phyloP scores from a whole-genome alignment of 148 eudicot genomes.

The Chenopodium formosanum region DNA sequence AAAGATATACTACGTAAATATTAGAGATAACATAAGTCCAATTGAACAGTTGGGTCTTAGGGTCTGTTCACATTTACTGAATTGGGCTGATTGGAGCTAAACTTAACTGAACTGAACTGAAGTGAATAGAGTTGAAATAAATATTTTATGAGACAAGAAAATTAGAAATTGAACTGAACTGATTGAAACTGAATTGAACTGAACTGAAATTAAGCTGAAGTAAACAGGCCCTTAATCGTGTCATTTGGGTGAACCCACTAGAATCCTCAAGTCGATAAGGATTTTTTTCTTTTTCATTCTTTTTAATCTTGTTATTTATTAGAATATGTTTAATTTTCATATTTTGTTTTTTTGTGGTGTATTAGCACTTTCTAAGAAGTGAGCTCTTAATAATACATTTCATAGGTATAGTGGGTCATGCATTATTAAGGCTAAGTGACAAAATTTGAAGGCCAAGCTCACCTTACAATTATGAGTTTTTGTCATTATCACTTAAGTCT shows the following conservation, averaged over 20 bases:
- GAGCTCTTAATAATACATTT: not conserved
- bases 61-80: too few relatives aligned
- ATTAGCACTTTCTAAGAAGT: not conserved
- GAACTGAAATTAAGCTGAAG: too few relatives aligned
- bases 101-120: too few relatives aligned
- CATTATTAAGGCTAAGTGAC: not conserved
- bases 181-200: too few relatives aligned
- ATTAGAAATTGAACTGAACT: too few relatives aligned
- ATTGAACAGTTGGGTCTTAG: not conserved
- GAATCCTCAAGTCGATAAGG: not conserved
- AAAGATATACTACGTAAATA: too few relatives aligned
- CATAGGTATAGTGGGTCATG: constrained; percentile 10
- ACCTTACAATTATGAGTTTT: not conserved
- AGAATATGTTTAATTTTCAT: not conserved
- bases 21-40: not conserved
- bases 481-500: constrained; percentile 3
- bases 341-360: not conserved
- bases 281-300: not conserved
- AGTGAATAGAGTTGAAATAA: too few relatives aligned
- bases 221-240: not conserved
- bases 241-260: constrained; percentile 2
- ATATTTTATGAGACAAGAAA: too few relatives aligned
- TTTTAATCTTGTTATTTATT: not conserved
- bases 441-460: not conserved
- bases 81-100: too few relatives aligned